phyloP scores from a whole-genome alignment of 2,329 filamentous ascomycete species.

The Hypoxylon sp. region DNA sequence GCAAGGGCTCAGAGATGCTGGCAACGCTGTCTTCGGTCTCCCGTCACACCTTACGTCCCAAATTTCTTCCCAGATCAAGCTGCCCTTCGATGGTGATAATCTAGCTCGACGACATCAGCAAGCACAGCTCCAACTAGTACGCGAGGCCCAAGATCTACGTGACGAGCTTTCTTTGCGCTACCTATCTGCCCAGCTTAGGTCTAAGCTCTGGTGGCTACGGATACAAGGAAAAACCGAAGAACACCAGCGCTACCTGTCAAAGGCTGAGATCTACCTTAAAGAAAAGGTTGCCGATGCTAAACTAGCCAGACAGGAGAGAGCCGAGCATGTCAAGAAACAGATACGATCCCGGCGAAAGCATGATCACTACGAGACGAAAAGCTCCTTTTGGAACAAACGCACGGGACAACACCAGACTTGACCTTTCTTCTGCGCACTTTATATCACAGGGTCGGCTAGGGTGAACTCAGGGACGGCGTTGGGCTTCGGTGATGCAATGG shows the following conservation, averaged over 20 bases:
- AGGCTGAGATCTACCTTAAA: constrained; percentile 62
- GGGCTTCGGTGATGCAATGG: constrained; percentile 47
- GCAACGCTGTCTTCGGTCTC: constrained; percentile 45
- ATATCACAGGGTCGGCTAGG: constrained; percentile 49
- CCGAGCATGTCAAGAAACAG: constrained; percentile 51
- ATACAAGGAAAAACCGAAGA: constrained; percentile 66
- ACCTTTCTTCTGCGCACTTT: constrained; percentile 41
- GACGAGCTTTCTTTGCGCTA: constrained; percentile 63
- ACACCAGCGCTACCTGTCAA: constrained; percentile 62
- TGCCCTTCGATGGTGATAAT: constrained; percentile 45
- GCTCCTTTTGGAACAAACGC: constrained; percentile 49
- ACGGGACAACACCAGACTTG: constrained; percentile 39
- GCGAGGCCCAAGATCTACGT: constrained; percentile 55
- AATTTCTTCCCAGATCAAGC: constrained; percentile 48
- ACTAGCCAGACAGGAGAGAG: constrained; percentile 51
- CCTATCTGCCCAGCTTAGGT: constrained; percentile 68
- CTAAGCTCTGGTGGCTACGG: constrained; percentile 71
- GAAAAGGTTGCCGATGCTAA: constrained; percentile 56
- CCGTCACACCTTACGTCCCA: constrained; percentile 45
- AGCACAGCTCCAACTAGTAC: constrained; percentile 55
- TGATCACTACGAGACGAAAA: constrained; percentile 45
- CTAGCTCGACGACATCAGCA: constrained; percentile 50
- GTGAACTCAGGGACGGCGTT: constrained; percentile 51
- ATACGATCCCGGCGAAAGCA: constrained; percentile 51
- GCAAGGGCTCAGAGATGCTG: constrained; percentile 49